phyloP scores from a whole-genome alignment of 495 filamentous ascomycete genomes.

The Neurospora sp. region DNA sequence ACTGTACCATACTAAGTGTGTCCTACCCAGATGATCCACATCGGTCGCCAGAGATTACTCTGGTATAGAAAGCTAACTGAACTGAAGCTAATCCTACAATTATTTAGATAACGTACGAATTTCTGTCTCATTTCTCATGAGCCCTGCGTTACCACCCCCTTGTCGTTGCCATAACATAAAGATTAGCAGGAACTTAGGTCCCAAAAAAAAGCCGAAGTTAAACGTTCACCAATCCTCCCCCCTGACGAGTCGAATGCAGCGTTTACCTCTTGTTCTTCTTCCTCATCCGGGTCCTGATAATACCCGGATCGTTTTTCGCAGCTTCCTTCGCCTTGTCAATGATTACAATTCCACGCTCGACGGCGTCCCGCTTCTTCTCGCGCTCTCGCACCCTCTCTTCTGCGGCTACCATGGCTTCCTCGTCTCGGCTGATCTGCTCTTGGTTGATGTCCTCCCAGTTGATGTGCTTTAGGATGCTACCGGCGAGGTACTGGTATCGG shows the following conservation, averaged over 20 bases:
- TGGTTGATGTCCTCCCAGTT: slow-evolving; percentile 46
- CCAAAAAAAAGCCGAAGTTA: neutral
- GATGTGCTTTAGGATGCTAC: slow-evolving; percentile 42
- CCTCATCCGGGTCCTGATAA: slow-evolving; percentile 18
- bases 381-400: slow-evolving; percentile 17
- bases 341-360: slow-evolving; percentile 2
- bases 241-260: neutral
- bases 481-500: slow-evolving; percentile 43
- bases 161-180: neutral
- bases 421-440: slow-evolving; percentile 31
- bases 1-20: neutral
- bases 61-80: neutral
- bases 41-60: neutral
- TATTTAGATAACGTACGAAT: neutral
- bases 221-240: neutral
- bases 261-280: slow-evolving; percentile 11
- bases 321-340: slow-evolving; percentile 6
- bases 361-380: slow-evolving; percentile 14
- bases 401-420: slow-evolving; percentile 18
- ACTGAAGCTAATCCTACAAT: neutral
- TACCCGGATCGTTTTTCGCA: slow-evolving; percentile 13
- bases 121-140: neutral
- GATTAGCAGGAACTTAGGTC: neutral
- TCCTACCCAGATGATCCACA: neutral
- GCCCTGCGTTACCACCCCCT: neutral